Evolutionary conservation across 169 alveolate genomes (phyloP).

Genomic region (Plasmodium vinckei): DNA sequence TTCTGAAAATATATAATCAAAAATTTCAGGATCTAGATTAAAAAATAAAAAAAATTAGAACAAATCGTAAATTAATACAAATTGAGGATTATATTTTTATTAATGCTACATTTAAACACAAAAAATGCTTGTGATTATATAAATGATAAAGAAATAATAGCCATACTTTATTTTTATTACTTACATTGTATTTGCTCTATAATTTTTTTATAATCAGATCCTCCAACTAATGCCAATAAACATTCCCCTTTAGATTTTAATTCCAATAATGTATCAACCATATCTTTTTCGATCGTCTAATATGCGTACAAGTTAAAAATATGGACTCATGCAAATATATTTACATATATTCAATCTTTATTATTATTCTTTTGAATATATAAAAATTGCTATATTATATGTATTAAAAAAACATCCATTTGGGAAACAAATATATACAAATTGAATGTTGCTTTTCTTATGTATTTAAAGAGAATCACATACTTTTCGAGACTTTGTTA

Average conservation of each 20-base stretch:
- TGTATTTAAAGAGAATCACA: not conserved
- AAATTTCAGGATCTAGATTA: constrained; percentile 70
- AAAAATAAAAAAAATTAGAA: constrained; percentile 2
- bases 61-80: not conserved
- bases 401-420: too few species aligned
- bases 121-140: too few species aligned
- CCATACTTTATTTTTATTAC: not conserved
- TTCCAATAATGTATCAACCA: constrained; percentile 84
- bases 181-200: constrained; percentile 85
- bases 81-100: too few species aligned
- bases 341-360: not conserved
- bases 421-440: too few species aligned
- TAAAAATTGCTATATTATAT: too few species aligned
- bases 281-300: constrained; percentile 80
- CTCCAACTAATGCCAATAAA: constrained; percentile 89
- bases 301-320: not conserved
- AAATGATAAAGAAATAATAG: too few species aligned
- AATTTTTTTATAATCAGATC: constrained; percentile 88
- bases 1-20: constrained; percentile 91
- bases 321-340: not conserved
- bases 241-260: constrained; percentile 45
- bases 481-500: constrained; percentile 88
- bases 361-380: too few species aligned
- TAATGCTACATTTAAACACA: too few species aligned
- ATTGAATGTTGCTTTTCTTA: too few species aligned